phyloP scores from a whole-genome alignment of 192 early-diverging fungal species.

The Coemansia asiatica region DNA sequence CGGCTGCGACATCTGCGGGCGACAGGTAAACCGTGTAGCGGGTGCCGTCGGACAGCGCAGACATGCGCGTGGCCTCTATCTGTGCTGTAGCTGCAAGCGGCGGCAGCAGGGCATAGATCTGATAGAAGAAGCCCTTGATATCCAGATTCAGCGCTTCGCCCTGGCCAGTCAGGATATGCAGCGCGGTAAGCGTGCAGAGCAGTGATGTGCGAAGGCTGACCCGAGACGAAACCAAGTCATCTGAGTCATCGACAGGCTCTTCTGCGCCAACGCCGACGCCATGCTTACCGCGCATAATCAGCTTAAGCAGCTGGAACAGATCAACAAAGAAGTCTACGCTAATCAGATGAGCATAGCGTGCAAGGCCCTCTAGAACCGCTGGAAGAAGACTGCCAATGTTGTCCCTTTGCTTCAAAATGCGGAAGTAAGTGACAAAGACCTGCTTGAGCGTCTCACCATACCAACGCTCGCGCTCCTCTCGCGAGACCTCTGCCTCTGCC shows the following conservation, averaged over 20 bases:
- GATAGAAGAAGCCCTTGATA: constrained; percentile 84
- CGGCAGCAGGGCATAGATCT: constrained; percentile 78
- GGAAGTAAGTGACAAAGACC: constrained; percentile 92
- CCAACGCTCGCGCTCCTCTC: constrained; percentile 79
- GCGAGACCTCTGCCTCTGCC: constrained; percentile 83
- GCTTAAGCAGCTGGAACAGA: constrained; percentile 79
- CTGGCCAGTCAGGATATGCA: constrained; percentile 86
- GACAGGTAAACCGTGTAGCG: constrained; percentile 46
- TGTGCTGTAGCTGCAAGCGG: constrained; percentile 66
- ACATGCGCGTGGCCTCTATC: constrained; percentile 60
- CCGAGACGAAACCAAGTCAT: constrained; percentile 28
- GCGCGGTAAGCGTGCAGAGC: constrained; percentile 87
- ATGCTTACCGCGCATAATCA: constrained; percentile 69
- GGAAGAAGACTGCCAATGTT: constrained; percentile 65
- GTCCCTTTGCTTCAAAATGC: constrained; percentile 84
- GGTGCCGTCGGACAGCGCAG: constrained; percentile 46
- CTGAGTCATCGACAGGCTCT: constrained; percentile 30
- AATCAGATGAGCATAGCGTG: constrained; percentile 90
- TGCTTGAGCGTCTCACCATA: constrained; percentile 93
- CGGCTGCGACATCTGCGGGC: constrained; percentile 41
- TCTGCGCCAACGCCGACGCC: constrained; percentile 53
- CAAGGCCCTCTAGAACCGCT: constrained; percentile 63
- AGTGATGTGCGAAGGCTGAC: constrained; percentile 69
- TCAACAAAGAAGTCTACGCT: constrained; percentile 95
- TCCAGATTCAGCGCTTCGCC: constrained; percentile 92